phyloP scores from a whole-genome alignment of 2,329 filamentous ascomycete genomes.

The Fusarium sp. region DNA sequence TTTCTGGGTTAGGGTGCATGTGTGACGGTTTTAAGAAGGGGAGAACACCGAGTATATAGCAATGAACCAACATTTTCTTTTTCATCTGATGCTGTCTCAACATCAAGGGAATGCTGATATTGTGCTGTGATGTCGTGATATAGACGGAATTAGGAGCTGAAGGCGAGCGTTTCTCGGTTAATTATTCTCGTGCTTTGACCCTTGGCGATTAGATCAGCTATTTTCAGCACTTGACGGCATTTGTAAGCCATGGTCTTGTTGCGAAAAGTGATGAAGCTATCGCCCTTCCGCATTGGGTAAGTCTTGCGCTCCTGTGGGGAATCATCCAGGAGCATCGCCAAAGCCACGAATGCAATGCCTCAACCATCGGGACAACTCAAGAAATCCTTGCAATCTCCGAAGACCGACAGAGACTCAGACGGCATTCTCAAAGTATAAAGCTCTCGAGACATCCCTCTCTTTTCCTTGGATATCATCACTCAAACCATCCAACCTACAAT shows the following conservation, averaged over 20 bases:
- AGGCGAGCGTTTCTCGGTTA: background rate
- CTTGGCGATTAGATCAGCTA: background rate
- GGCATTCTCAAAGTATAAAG: background rate
- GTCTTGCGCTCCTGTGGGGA: conserved; percentile 2
- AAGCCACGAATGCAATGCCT: background rate
- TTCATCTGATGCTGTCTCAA: background rate
- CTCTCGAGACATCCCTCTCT: background rate
- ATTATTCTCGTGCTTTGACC: background rate
- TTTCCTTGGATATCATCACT: background rate
- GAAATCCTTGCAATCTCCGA: background rate
- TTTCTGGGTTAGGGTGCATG: background rate
- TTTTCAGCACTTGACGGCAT: background rate
- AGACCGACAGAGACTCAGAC: background rate
- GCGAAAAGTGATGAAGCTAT: background rate
- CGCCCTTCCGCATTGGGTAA: background rate
- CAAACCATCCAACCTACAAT: background rate
- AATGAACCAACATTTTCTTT: too few relatives aligned
- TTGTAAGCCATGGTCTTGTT: background rate
- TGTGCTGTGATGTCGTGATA: background rate
- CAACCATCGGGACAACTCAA: background rate
- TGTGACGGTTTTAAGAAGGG: too few relatives aligned
- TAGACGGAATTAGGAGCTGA: too few relatives aligned
- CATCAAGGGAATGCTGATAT: background rate
- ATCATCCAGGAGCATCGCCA: background rate
- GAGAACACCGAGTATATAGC: too few relatives aligned